Evolutionary conservation across 2,329 filamentous ascomycete species (phyloP), one percentile per base, ranked within the genome.

Genomic region (Dactylellina parvicollis): DNA sequence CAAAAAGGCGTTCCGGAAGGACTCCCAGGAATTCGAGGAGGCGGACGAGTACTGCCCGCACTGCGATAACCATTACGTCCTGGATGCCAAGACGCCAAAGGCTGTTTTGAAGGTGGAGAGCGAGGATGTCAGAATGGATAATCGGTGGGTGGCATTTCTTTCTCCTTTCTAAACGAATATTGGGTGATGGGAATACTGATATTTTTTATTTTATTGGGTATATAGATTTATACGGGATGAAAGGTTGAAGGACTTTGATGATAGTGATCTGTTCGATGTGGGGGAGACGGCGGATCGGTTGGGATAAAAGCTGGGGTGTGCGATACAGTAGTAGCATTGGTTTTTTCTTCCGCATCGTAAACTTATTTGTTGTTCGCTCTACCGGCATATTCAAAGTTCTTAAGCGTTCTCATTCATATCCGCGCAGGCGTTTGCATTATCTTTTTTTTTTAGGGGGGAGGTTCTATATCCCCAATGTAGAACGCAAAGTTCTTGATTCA

Each of bases 1-100:
- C 88, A 93, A 90, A 78, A 99, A 99, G 83, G 93, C 90, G 82
- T 99, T 99, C 85, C 90, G 95, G 77, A 99, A 98, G 81, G 92
- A 99, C 79, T 90, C 90, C 47, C 84, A 87, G 76, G 91, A 96
- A 80, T 97, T 96, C 78, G 95, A 99, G 77, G 95, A 99, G 78
- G 90, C 84, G 84, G 95, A 99, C 83, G 96, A 99, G 81, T 99
- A 96, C 85, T 99, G 95, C 84, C 96, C 95, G 20, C 92, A 97
- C 83, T 99, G 95, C 84, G 95, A 99, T 80, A 99, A 99, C 83
- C 96, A 99, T 82, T 99, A 93, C 80, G 90, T 99, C 38, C 85
- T 99, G 75, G 93, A 98, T 3, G 96, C 95, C 56, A 82, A 90
- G 77, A 91, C 90, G 3, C 92, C 95, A 20, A 91, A 96, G 82